Evolutionary conservation across 495 filamentous ascomycete genomes (phyloP).

Genomic region (Aspergillus campestris): DNA sequence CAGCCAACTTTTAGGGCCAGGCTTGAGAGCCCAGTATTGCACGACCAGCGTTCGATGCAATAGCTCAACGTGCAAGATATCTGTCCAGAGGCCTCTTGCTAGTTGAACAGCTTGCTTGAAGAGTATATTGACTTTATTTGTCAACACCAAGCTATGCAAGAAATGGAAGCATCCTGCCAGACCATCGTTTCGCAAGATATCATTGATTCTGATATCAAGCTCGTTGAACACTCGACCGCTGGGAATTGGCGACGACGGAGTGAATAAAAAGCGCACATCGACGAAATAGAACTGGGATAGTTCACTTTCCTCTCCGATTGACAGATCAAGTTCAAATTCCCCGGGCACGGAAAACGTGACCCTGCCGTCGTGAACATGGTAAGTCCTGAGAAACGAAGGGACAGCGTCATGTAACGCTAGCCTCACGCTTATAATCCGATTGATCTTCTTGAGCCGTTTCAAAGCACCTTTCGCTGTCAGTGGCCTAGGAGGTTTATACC

Average conservation of each 20-base stretch:
- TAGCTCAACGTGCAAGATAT: constrained; percentile 62
- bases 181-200: constrained; percentile 53
- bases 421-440: constrained; percentile 71
- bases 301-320: constrained; percentile 72
- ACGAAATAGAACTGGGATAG: constrained; percentile 83
- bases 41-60: constrained; percentile 72
- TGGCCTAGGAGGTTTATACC: constrained; percentile 68
- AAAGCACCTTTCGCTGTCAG: constrained; percentile 57
- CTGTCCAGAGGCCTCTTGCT: constrained; percentile 59
- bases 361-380: constrained; percentile 65
- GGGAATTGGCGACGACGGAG: constrained; percentile 54
- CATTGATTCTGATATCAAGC: constrained; percentile 65
- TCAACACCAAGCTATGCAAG: constrained; percentile 76
- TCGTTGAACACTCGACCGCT: constrained; percentile 47
- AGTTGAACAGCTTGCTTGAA: constrained; percentile 67
- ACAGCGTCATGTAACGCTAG: constrained; percentile 68
- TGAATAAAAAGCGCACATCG: constrained; percentile 79
- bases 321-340: constrained; percentile 91
- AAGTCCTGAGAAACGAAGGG: constrained; percentile 63
- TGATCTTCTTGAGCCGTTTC: constrained; percentile 65
- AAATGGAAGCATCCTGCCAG: constrained; percentile 72
- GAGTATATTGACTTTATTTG: constrained; percentile 76
- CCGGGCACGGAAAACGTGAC: constrained; percentile 74
- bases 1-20: constrained; percentile 74
- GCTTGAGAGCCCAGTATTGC: constrained; percentile 76